Conservation (phyloP, 306 rosid species). For the Dryas alaskensis region DNA sequence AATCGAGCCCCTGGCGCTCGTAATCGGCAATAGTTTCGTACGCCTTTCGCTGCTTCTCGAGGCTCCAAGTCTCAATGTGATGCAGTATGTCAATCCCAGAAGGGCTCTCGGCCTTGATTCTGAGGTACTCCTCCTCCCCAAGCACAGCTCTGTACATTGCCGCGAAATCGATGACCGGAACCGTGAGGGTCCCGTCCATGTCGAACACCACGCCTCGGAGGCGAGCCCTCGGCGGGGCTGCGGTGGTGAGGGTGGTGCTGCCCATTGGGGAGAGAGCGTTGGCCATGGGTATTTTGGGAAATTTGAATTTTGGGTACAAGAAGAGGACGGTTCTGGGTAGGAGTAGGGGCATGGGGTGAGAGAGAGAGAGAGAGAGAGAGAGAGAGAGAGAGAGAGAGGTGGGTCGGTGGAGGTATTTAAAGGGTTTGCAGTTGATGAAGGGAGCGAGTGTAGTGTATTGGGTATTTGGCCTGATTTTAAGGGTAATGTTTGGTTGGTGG, state of each 20-base stretch:
- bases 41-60: constrained; percentile 58
- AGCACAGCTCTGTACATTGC: constrained; percentile 86
- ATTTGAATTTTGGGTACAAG: constrained; percentile 17
- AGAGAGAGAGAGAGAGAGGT: background rate
- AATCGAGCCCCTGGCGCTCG: constrained; percentile 70
- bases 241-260: background rate
- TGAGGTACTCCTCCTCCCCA: constrained; percentile 60
- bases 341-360: constrained; percentile 17
- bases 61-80: constrained; percentile 58
- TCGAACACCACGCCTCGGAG: constrained; percentile 87
- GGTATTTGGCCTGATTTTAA: background rate
- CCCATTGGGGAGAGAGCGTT: background rate
- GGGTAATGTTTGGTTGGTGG: background rate
- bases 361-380: background rate
- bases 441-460: background rate
- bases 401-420: constrained; percentile 8
- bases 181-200: constrained; percentile 97
- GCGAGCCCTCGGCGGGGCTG: constrained; percentile 38
- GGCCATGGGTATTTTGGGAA: constrained; percentile 40
- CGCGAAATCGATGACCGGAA: constrained; percentile 78
- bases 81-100: constrained; percentile 79
- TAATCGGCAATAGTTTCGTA: constrained; percentile 61
- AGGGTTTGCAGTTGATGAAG: background rate
- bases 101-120: constrained; percentile 53
- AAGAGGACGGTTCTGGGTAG: constrained; percentile 25